Conservation (phyloP, 2,329 filamentous ascomycete genomes). For the Alternaria arbusti region DNA sequence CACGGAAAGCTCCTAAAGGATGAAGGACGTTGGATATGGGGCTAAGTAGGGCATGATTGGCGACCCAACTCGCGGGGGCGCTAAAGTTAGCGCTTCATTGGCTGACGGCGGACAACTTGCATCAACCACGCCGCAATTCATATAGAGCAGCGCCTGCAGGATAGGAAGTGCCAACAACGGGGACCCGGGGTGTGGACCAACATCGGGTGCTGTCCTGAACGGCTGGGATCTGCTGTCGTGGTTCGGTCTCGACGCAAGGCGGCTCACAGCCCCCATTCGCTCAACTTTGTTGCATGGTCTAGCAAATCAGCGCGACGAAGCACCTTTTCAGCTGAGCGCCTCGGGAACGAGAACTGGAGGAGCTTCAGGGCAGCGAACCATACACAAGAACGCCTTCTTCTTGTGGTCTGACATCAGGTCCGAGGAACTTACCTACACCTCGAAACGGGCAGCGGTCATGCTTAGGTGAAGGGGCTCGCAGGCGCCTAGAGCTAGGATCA, state of each 20-base stretch:
- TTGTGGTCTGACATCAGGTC: constrained; percentile 2
- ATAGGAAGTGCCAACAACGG: constrained; percentile 11
- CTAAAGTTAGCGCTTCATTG: constrained; percentile 21
- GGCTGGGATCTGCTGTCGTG: constrained; percentile 9
- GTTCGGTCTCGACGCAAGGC: constrained; percentile 2
- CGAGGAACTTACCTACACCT: neutral
- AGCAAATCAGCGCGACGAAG: constrained; percentile 15
- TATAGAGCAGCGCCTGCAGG: constrained; percentile 22
- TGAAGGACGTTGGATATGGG: constrained; percentile 14
- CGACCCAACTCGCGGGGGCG: constrained; percentile 17
- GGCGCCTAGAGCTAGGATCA: constrained; percentile 21
- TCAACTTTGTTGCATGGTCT: constrained; percentile 8
- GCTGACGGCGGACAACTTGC: constrained; percentile 12
- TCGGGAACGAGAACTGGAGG: constrained; percentile 10
- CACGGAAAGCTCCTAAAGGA: constrained; percentile 17
- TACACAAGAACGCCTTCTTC: constrained; percentile 9
- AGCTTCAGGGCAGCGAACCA: constrained; percentile 6
- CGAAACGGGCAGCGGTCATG: constrained; percentile 3
- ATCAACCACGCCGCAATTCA: constrained; percentile 24
- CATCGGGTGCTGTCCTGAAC: constrained; percentile 9
- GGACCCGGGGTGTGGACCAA: constrained; percentile 11
- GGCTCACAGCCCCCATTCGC: constrained; percentile 7
- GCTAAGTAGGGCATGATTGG: constrained; percentile 15
- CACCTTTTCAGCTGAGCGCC: constrained; percentile 9
- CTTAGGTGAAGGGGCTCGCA: constrained; percentile 9